Evolutionary conservation across 1,139 yeast genomes (phyloP).

Genomic region (Pichia sp.): DNA sequence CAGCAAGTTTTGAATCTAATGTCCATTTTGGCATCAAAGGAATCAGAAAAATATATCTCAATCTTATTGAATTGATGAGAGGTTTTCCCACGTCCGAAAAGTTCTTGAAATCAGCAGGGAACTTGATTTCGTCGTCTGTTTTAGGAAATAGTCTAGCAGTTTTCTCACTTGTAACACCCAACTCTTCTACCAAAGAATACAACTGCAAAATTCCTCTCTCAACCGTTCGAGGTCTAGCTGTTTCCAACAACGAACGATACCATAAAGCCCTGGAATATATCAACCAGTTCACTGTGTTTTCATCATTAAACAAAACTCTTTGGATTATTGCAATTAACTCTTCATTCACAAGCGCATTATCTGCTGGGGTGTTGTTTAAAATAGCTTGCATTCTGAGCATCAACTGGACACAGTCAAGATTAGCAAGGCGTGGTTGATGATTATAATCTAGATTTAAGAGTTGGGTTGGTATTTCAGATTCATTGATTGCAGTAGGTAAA

Average conservation of each 20-base stretch:
- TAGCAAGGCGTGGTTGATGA: conserved; percentile 67
- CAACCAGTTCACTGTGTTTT: conserved; percentile 62
- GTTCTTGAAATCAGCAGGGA: conserved; percentile 27
- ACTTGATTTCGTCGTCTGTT: conserved; percentile 35
- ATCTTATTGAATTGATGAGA: conserved; percentile 47
- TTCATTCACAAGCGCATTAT: conserved; percentile 70
- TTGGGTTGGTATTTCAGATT: conserved; percentile 58
- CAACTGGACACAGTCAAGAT: conserved; percentile 69
- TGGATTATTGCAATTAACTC: conserved; percentile 72
- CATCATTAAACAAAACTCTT: conserved; percentile 58
- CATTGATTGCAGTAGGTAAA: conserved; percentile 58
- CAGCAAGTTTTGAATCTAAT: conserved; percentile 79
- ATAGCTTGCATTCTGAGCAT: conserved; percentile 63
- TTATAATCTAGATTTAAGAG: conserved; percentile 70
- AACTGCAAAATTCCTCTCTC: conserved; percentile 93
- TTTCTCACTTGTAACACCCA: conserved; percentile 62
- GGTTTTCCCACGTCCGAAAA: conserved; percentile 23
- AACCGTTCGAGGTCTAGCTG: conserved; percentile 75
- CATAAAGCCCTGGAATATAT: conserved; percentile 80
- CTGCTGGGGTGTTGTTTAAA: conserved; percentile 68
- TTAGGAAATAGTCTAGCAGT: conserved; percentile 56
- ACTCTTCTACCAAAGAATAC: conserved; percentile 87
- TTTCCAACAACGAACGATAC: conserved; percentile 84
- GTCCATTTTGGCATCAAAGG: conserved; percentile 84
- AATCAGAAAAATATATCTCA: conserved; percentile 68